Base-by-base conservation (phyloP, 805 yeast genomes). In the Kregervanrija pseudodelftensis region DNA sequence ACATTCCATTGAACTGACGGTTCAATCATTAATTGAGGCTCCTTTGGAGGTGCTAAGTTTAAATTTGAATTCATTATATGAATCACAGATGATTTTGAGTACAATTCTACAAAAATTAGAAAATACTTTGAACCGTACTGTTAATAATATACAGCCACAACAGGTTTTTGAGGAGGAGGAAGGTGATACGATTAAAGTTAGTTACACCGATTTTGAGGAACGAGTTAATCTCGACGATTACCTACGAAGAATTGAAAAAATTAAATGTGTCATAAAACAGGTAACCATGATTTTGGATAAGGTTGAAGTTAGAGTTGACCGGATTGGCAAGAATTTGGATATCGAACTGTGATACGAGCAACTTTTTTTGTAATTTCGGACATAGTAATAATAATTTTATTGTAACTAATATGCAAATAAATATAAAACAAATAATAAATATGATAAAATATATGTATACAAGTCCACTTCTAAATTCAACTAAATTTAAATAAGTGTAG, bases 1-100 rank as follows among this genome's bases (percentile, higher is more conserved):
- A 12, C 84, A 79, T 54, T 82, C 83, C 0, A 69, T 79, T 37
- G 85, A 79, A 48, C 64, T 78, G 30, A 70, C 78, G 2, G 82
- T 79, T 0, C 85, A 79, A 49, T 62, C 77, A 9, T 57, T 79
- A 1, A 55, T 79, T 8, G 79, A 79, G 31, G 73, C 75, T 1
- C 73, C 83, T 2, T 59, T 79, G 8, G 83, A 79, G 36, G 63
- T 61, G 4, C 59, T 79, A 17, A 70, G 74, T 43, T 71, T 72
- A 42, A 73, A 73, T 44, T 65, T 79, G 31, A 74, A 74, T 48
- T 71, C 70, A 48, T 58, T 79, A 30, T 74, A 76, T 53, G 80
- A 78, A 48, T 76, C 82, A 0, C 85, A 79, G 49, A 59, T 74
- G 36, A 74, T 79, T 1, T 61, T 79, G 1, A 61, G 76, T 2